A percentile compares a stretch with the other conserved stretches of the same genome.
Conservation (phyloP, 2,329 filamentous ascomycete species). For the Onygena corvina region DNA sequence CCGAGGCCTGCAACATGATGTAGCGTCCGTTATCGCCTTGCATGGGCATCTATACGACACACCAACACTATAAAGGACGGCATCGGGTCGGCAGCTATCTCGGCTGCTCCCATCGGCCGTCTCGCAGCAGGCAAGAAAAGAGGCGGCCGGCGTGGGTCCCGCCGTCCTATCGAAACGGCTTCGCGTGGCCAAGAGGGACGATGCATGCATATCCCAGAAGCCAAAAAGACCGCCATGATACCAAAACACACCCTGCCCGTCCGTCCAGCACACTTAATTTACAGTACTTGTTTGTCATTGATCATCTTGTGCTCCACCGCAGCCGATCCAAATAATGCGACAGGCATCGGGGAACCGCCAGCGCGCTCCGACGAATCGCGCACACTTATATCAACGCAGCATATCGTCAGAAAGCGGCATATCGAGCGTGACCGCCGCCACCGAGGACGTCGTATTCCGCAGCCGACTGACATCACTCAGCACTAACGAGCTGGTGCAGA, state of each 20-base stretch:
- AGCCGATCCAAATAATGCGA: background rate
- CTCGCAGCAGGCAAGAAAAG: background rate
- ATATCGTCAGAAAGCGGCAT: no score
- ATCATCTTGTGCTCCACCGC: background rate
- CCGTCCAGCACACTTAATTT: no score
- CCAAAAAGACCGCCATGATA: background rate
- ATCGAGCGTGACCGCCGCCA: background rate
- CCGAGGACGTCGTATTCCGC: background rate
- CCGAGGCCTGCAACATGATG: slow-evolving; percentile 27
- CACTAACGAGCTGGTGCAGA: no score
- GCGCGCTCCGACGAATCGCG: background rate
- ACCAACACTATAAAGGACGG: background rate
- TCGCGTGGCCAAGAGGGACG: background rate
- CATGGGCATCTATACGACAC: background rate
- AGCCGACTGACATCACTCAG: background rate
- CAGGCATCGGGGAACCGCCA: background rate
- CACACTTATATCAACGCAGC: background rate
- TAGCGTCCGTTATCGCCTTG: slow-evolving; percentile 7
- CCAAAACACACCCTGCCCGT: slow-evolving; percentile 3
- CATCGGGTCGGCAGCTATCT: background rate
- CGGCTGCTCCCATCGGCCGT: slow-evolving; percentile 1
- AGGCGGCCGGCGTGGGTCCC: background rate
- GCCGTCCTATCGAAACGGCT: background rate
- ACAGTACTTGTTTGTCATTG: background rate
- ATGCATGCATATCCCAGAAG: background rate